Percentiles rank a stretch among this genome's conserved stretches.
These are phyloP conservation scores for Sonneratia caseolaris DNA, from an alignment of 345 rosid genomes.

Conservation along the genomic window DNA sequence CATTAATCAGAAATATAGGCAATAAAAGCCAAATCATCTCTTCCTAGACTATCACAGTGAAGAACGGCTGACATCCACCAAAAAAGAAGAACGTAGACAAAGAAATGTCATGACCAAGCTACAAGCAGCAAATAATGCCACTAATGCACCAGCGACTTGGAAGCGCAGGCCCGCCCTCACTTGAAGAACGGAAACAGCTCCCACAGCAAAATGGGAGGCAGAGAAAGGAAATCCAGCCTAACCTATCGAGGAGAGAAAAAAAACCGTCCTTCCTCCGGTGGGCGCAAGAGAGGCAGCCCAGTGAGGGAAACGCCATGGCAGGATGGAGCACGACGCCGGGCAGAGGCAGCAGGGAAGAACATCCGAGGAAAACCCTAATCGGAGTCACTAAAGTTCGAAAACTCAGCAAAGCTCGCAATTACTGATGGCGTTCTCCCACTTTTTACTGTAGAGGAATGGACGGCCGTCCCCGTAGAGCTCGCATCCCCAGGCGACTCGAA, in stretches of 20 bases:
- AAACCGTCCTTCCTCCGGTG: neutral
- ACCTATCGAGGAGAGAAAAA: neutral
- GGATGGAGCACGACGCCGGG: neutral
- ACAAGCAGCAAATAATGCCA: neutral
- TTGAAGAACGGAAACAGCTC: neutral
- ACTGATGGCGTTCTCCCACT: neutral
- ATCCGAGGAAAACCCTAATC: neutral
- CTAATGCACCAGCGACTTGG: neutral
- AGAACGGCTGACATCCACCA: neutral
- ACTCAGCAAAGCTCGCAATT: conserved; percentile 2
- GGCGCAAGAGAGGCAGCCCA: neutral
- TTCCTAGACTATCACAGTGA: neutral
- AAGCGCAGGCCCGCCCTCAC: neutral
- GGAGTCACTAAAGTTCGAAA: neutral
- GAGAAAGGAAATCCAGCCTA: neutral
- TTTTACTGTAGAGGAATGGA: neutral
- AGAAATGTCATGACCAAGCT: too few species aligned
- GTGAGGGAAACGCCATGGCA: neutral
- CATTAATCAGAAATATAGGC: neutral
- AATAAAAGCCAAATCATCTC: neutral
- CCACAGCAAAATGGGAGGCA: too few species aligned
- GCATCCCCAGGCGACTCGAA: neutral
- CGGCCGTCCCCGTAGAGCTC: conserved; percentile 1
- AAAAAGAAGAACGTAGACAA: too few species aligned
- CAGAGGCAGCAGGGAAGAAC: neutral